These are phyloP conservation scores for Tylopilus sp. DNA, from an alignment of 768 basidiomycete genomes.

Conservation along the genomic window DNA sequence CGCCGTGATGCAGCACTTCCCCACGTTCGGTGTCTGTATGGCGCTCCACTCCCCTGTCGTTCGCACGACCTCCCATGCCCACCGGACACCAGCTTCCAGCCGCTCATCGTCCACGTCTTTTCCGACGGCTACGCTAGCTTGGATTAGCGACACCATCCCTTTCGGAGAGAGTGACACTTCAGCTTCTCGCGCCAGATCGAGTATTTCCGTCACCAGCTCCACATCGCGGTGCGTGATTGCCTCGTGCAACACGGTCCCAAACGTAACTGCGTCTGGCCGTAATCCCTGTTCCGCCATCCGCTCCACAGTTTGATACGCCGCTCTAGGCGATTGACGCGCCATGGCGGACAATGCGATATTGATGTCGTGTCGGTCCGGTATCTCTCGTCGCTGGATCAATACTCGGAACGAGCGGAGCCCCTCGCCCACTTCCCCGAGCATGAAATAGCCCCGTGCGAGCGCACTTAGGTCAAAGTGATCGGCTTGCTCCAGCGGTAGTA, in stretches of 20 bases:
- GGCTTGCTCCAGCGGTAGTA: slow-evolving; percentile 46
- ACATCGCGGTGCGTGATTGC: slow-evolving; percentile 46
- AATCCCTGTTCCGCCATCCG: slow-evolving; percentile 49
- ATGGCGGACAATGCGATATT: slow-evolving; percentile 60
- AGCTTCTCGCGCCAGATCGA: slow-evolving; percentile 36
- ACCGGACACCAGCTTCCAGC: slow-evolving; percentile 36
- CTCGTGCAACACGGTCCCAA: slow-evolving; percentile 60
- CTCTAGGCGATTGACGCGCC: slow-evolving; percentile 45
- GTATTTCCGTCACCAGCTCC: slow-evolving; percentile 42
- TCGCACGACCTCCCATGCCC: slow-evolving; percentile 42
- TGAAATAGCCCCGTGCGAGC: slow-evolving; percentile 59
- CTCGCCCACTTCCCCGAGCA: slow-evolving; percentile 45
- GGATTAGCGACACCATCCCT: slow-evolving; percentile 48
- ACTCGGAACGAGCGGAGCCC: slow-evolving; percentile 48
- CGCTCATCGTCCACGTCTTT: slow-evolving; percentile 25
- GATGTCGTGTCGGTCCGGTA: slow-evolving; percentile 61
- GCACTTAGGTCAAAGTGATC: slow-evolving; percentile 53
- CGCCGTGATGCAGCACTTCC: slow-evolving; percentile 47
- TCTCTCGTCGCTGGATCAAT: slow-evolving; percentile 45
- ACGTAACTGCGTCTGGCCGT: slow-evolving; percentile 50
- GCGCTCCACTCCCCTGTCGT: slow-evolving; percentile 34
- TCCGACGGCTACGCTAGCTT: slow-evolving; percentile 33
- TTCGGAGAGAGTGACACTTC: slow-evolving; percentile 43
- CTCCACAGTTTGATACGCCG: slow-evolving; percentile 46
- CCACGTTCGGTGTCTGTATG: slow-evolving; percentile 45